Evolutionary conservation across 192 early-diverging fungal genomes (phyloP).

Genomic region (Podila epicladia): DNA sequence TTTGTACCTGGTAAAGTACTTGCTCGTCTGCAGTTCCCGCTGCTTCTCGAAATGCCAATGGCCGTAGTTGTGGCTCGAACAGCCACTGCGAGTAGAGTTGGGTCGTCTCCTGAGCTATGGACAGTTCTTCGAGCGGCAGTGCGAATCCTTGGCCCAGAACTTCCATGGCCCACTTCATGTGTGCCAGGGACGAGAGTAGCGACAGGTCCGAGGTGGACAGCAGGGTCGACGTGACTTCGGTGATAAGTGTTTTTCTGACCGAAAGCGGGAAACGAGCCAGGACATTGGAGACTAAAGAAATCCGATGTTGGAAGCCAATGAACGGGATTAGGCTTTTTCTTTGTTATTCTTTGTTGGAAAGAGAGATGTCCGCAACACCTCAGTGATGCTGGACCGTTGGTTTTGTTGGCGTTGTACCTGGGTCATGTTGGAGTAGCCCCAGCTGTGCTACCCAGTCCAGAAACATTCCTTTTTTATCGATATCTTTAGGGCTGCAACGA

Average conservation of each 20-base stretch:
- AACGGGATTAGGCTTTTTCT: too few relatives aligned
- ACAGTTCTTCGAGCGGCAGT: constrained; percentile 79
- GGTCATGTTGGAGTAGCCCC: constrained; percentile 1
- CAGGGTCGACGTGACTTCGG: constrained; percentile 70
- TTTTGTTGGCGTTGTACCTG: not conserved
- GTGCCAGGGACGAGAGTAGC: constrained; percentile 75
- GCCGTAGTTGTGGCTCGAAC: constrained; percentile 67
- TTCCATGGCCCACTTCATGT: constrained; percentile 89
- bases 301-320: too few relatives aligned
- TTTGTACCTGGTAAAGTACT: constrained; percentile 72
- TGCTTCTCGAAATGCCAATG: constrained; percentile 63
- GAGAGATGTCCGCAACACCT: not conserved
- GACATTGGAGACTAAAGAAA: constrained; percentile 73
- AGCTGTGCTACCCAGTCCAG: not conserved
- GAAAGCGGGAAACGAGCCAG: constrained; percentile 71
- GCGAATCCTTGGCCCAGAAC: constrained; percentile 85
- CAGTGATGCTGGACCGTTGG: too few relatives aligned
- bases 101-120: constrained; percentile 70
- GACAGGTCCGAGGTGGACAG: constrained; percentile 63
- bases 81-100: constrained; percentile 84
- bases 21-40: constrained; percentile 66
- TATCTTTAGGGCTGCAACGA: too few relatives aligned
- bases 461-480: not conserved
- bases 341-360: not conserved
- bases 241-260: constrained; percentile 71